Conservation (phyloP, 345 rosid genomes). For the Microcos paniculata region DNA sequence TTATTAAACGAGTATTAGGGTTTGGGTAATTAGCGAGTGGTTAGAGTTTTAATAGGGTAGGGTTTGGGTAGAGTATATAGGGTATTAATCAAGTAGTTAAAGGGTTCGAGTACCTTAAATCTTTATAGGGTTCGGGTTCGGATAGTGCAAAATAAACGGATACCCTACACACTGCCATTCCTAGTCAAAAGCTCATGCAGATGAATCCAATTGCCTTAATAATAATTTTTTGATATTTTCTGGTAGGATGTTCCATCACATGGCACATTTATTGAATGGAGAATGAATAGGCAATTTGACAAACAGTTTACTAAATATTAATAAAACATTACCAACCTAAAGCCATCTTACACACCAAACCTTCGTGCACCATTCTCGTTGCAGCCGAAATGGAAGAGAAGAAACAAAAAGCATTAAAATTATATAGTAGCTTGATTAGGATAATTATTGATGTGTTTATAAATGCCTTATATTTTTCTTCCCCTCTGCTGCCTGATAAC, state of each 20-base stretch:
- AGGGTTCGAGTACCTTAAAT: no score
- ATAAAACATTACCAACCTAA: neutral
- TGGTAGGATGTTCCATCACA: neutral
- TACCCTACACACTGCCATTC: no score
- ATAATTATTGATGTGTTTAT: neutral
- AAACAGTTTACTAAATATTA: neutral
- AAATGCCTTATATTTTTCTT: neutral
- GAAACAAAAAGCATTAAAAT: neutral
- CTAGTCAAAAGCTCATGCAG: neutral
- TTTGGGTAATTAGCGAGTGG: no score
- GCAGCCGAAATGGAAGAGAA: neutral
- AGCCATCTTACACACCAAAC: neutral
- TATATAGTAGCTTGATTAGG: neutral
- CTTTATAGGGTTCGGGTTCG: no score
- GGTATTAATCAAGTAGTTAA: no score
- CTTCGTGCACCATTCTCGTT: neutral
- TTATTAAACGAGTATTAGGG: no score
- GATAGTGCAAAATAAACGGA: no score
- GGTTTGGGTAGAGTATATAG: no score
- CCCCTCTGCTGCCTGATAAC: neutral
- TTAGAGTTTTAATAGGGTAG: no score
- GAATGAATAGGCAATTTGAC: neutral
- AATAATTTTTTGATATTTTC: neutral
- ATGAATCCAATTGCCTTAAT: slow-evolving; percentile 8
- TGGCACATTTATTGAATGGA: neutral